Evolutionary conservation across 805 yeast species (phyloP), one percentile per base, ranked within the genome.

Genomic region (Candida manassasensis): DNA sequence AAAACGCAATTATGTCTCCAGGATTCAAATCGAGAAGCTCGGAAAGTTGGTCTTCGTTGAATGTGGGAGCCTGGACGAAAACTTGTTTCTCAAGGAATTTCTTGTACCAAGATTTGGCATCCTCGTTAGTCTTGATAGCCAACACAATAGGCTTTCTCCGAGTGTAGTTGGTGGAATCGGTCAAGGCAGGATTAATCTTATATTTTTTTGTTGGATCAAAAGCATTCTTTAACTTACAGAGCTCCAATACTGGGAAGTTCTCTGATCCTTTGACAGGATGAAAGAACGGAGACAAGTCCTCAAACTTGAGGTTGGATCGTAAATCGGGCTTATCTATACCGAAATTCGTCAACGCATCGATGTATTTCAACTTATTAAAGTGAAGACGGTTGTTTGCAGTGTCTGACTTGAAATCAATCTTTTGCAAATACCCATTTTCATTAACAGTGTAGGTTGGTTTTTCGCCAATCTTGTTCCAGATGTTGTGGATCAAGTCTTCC

Each of bases 311-410:
- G 1, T 62, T 52, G 0, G 84, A 81, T 41, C 97, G 69, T 44
- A 93, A 59, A 56, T 93, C 97, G 0, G 98, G 98, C 55, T 93
- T 93, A 54, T 93, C 98, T 34, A 89, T 84, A 11, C 98, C 98
- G 51, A 78, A 93, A 13, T 60, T 66, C 2, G 74, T 53, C 57
- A 93, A 67, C 0, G 87, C 96, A 3, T 84, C 81, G 0, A 56
- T 45, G 50, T 93, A 93, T 1, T 75, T 63, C 38, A 90, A 48
- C 37, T 67, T 69, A 0, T 69, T 60, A 46, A 49, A 52, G 18
- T 32, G 38, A 21, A 42, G 34, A 17, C 33, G 6, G 5, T 8
- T 46, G n/a, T 53, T 50, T 24, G 38, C 21, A 26, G 38, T 21
- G 45, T 44, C 29, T 2, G 27, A 17, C 6, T 32, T 39, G 8